These are phyloP conservation scores for Aspergillus carlsbadensis DNA, from an alignment of 495 filamentous ascomycete genomes.

Conservation along the genomic window DNA sequence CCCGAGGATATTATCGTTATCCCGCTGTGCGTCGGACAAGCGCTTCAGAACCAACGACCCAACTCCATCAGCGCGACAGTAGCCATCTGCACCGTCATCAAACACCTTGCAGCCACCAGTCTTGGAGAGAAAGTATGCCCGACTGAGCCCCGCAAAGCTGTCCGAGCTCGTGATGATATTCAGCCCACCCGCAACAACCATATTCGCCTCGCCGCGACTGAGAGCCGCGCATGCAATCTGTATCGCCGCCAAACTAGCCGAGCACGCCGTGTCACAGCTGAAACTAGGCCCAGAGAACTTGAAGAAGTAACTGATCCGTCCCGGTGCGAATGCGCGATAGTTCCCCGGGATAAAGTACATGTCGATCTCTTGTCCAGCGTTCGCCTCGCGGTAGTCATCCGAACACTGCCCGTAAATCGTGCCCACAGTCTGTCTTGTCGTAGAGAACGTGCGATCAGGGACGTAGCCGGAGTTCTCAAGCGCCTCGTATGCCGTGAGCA, in stretches of 20 bases:
- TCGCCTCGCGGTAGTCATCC: slow-evolving; percentile 1
- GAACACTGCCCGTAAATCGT: neutral
- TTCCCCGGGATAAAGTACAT: slow-evolving; percentile 92
- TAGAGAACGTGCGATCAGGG: neutral
- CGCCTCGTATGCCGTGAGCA: neutral
- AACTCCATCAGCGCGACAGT: slow-evolving; percentile 3
- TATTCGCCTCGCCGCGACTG: slow-evolving; percentile 77
- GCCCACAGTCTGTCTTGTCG: neutral
- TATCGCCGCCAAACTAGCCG: slow-evolving; percentile 77
- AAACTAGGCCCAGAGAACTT: slow-evolving; percentile 83
- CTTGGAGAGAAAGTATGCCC: neutral
- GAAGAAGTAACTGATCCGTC: slow-evolving; percentile 83
- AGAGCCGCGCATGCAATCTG: slow-evolving; percentile 79
- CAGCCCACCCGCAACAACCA: slow-evolving; percentile 78
- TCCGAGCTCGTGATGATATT: slow-evolving; percentile 80
- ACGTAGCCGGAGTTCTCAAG: neutral
- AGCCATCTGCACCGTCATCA: slow-evolving; percentile 7
- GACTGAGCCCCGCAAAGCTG: slow-evolving; percentile 73
- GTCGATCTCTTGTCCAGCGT: slow-evolving; percentile 62
- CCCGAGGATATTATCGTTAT: slow-evolving; percentile 1
- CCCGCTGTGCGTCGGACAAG: neutral
- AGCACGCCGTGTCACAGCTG: slow-evolving; percentile 86
- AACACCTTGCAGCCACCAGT: slow-evolving; percentile 9
- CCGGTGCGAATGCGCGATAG: slow-evolving; percentile 82
- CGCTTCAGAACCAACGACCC: slow-evolving; percentile 1